phyloP scores from a whole-genome alignment of 305 asterid genomes.

The Solanum hybrid region DNA sequence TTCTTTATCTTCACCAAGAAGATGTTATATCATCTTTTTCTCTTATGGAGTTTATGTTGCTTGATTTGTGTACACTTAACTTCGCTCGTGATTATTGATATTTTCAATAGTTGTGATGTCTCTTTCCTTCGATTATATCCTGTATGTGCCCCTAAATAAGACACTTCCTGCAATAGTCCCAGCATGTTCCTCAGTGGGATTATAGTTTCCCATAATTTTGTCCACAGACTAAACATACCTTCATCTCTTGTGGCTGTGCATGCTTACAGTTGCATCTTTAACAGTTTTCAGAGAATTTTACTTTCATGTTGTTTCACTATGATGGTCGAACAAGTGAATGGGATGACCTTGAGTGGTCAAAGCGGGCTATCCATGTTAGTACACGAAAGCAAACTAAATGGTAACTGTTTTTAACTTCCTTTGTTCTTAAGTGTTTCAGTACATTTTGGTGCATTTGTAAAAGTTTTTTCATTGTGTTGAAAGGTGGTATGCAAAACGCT shows the following conservation, averaged over 20 bases:
- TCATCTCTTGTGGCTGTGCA: neutral
- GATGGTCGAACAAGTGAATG: constrained; percentile 84
- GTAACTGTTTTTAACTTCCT: constrained; percentile 22
- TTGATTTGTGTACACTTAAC: neutral
- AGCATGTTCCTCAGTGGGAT: neutral
- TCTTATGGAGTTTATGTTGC: neutral
- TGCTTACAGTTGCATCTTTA: neutral
- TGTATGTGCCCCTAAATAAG: neutral
- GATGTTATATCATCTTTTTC: neutral
- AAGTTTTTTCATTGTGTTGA: neutral
- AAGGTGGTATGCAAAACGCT: constrained; percentile 95
- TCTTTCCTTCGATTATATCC: neutral
- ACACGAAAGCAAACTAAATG: constrained; percentile 74
- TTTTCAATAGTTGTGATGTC: neutral
- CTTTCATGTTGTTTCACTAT: constrained; percentile 72
- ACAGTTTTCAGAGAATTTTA: constrained; percentile 88
- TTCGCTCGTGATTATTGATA: neutral
- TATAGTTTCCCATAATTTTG: neutral
- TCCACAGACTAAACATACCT: neutral
- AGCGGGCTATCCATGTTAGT: constrained; percentile 71
- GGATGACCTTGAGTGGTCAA: constrained; percentile 92
- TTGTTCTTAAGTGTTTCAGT: neutral
- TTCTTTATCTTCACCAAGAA: neutral
- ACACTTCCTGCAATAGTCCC: neutral
- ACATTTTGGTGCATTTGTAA: neutral